Evolutionary conservation across 257 asterid genomes (phyloP).

Genomic region (Craterostigma plantagineum): DNA sequence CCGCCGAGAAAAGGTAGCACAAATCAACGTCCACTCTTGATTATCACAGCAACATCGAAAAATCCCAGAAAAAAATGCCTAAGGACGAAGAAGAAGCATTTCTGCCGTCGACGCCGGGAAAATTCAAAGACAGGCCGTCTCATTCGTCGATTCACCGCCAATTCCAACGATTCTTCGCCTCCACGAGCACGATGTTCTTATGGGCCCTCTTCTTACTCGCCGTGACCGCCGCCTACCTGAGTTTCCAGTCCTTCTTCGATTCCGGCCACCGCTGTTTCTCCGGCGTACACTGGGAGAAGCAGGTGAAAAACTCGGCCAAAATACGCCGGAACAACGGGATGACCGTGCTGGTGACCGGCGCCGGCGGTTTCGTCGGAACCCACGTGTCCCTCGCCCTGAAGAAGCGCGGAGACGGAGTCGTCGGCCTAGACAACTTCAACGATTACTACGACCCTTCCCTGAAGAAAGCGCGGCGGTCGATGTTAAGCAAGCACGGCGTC

Average conservation of each 20-base stretch:
- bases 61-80: conserved; percentile 13
- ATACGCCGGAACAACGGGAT: conserved; percentile 28
- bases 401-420: conserved; percentile 52
- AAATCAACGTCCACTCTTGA: too few relatives aligned
- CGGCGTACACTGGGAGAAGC: conserved; percentile 27
- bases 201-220: conserved; percentile 44
- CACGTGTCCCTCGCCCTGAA: conserved; percentile 35
- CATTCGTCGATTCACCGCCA: conserved; percentile 17
- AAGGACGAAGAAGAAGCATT: conserved; percentile 20
- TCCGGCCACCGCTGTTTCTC: conserved; percentile 21
- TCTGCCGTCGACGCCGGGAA: conserved; percentile 38
- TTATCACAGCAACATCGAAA: too few relatives aligned
- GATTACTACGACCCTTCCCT: conserved; percentile 29
- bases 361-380: conserved; percentile 44
- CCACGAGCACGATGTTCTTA: conserved; percentile 42
- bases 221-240: conserved; percentile 32
- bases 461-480: conserved; percentile 16
- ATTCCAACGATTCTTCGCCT: conserved; percentile 30
- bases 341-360: conserved; percentile 40
- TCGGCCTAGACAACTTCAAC: conserved; percentile 40
- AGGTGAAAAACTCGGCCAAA: conserved; percentile 22
- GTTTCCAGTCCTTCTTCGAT: conserved; percentile 33
- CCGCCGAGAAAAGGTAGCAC: too few relatives aligned
- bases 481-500: conserved; percentile 8
- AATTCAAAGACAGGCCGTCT: conserved; percentile 18